Evolutionary conservation across 495 filamentous ascomycete species (phyloP).

Genomic region (Aspergillus steynii): DNA sequence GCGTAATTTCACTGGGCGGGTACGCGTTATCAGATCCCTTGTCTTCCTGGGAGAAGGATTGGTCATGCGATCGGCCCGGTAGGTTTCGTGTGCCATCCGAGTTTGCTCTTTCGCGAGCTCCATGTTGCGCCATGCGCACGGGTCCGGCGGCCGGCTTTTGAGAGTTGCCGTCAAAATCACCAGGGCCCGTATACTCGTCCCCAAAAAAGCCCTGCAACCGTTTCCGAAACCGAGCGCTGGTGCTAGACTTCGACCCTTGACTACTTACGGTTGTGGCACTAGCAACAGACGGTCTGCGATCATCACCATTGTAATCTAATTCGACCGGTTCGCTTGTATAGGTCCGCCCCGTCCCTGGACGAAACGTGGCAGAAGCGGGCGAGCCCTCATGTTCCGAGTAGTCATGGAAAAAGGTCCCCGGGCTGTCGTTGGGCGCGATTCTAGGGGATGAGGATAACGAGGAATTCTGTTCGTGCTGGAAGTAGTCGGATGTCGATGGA

Average conservation of each 20-base stretch:
- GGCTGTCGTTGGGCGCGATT: constrained; percentile 34
- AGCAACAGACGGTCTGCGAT: constrained; percentile 83
- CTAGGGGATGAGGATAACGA: constrained; percentile 34
- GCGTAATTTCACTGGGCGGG: constrained; percentile 90
- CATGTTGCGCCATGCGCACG: constrained; percentile 56
- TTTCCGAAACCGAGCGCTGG: constrained; percentile 68
- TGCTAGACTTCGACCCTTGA: constrained; percentile 80
- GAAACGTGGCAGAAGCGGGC: constrained; percentile 64
- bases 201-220: constrained; percentile 84
- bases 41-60: constrained; percentile 61
- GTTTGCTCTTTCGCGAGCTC: constrained; percentile 70
- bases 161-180: constrained; percentile 64
- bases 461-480: constrained; percentile 38
- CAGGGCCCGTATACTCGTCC: constrained; percentile 68
- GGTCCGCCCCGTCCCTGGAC: constrained; percentile 62
- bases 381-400: constrained; percentile 48
- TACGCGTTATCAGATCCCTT: constrained; percentile 80
- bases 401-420: constrained; percentile 46
- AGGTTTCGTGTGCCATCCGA: constrained; percentile 61
- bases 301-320: constrained; percentile 64
- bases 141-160: constrained; percentile 50
- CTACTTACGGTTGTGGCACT: constrained; percentile 90
- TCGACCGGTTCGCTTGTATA: constrained; percentile 68
- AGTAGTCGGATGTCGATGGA: constrained; percentile 24
- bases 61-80: constrained; percentile 47